These are phyloP conservation scores for Cryptosporidium sp. DNA, from an alignment of 169 alveolate species.

Conservation along the genomic window DNA sequence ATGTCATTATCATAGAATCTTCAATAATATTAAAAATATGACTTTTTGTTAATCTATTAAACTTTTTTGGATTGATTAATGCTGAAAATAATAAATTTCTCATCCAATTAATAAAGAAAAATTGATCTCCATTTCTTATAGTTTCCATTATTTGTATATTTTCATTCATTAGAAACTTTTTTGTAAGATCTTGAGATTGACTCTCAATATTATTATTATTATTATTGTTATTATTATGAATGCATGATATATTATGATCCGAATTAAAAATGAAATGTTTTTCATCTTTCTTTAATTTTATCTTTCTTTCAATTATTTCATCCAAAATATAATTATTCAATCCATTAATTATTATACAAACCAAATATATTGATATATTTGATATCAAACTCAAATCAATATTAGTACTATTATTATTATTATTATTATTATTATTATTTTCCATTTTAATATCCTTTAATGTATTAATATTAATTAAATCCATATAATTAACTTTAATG, in stretches of 20 bases:
- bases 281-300: neutral
- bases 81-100: neutral
- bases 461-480: too few species aligned
- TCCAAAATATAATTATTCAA: neutral
- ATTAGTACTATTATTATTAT: neutral
- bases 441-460: too few species aligned
- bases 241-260: neutral
- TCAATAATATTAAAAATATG: neutral
- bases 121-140: neutral
- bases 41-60: neutral
- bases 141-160: neutral
- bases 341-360: neutral
- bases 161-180: neutral
- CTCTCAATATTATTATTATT: too few species aligned
- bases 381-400: neutral
- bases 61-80: neutral
- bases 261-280: neutral
- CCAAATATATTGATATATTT: neutral
- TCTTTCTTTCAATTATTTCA: neutral
- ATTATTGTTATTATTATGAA: too few species aligned
- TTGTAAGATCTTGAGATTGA: neutral
- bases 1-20: neutral
- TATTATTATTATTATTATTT: neutral
- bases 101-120: constrained; percentile 3
- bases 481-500: neutral